Evolutionary conservation across 148 eudicot genomes (phyloP).

Genomic region (Rhododendron molle): DNA sequence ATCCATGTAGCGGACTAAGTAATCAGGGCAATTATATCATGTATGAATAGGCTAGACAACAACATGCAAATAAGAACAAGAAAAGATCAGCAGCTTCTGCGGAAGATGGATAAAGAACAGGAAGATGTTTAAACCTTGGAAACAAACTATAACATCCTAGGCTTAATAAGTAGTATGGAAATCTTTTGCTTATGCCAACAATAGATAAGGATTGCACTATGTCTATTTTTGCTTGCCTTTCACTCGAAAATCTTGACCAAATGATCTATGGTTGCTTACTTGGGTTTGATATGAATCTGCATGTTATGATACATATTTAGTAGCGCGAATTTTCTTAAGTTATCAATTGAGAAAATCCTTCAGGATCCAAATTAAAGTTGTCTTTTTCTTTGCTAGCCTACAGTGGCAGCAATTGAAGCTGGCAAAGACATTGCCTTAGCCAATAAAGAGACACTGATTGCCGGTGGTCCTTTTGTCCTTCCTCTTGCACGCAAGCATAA

Average conservation of each 20-base stretch:
- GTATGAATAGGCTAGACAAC: background rate
- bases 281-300: background rate
- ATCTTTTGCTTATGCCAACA: background rate
- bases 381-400: conserved; percentile 53
- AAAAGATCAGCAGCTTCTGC: background rate
- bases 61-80: conserved; percentile 7
- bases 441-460: conserved; percentile 96
- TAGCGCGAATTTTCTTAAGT: background rate
- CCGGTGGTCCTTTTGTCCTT: conserved; percentile 99
- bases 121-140: background rate
- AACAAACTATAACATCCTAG: background rate
- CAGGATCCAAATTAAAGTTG: background rate
- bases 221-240: background rate
- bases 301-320: background rate
- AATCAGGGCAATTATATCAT: background rate
- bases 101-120: background rate
- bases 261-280: background rate
- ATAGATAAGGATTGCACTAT: background rate
- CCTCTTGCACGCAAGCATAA: conserved; percentile 97
- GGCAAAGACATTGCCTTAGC: conserved; percentile 97
- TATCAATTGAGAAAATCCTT: background rate
- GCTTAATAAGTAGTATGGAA: background rate
- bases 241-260: background rate
- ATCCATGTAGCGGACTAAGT: background rate
- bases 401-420: conserved; percentile 98